Evolutionary conservation across 192 early-diverging fungal genomes (phyloP).

Genomic region (Umbelopsis sp.): DNA sequence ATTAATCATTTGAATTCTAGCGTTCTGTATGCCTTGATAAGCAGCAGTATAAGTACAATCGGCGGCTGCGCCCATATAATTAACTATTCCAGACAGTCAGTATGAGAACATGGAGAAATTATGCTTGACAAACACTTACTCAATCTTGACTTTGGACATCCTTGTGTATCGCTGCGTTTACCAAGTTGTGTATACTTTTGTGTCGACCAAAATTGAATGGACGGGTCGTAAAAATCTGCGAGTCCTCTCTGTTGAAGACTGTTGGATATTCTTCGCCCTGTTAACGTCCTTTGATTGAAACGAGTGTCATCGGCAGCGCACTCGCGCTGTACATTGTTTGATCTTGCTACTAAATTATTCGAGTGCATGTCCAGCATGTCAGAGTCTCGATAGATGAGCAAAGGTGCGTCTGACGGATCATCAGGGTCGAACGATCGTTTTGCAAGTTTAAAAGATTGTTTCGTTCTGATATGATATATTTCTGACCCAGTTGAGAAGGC

Average conservation of each 20-base stretch:
- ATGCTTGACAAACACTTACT: background rate
- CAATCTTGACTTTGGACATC: background rate
- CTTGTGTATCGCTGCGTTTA: conserved; percentile 22
- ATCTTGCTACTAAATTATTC: background rate
- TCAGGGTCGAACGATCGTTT: conserved; percentile 46
- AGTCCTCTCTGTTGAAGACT: conserved; percentile 5
- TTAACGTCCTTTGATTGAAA: conserved; percentile 14
- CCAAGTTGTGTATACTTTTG: conserved; percentile 23
- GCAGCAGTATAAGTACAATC: conserved; percentile 70
- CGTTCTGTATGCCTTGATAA: conserved; percentile 58
- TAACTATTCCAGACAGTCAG: background rate
- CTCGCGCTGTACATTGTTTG: background rate
- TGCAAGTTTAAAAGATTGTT: conserved; percentile 47
- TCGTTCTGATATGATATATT: conserved; percentile 60
- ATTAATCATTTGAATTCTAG: conserved; percentile 72
- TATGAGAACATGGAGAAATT: background rate
- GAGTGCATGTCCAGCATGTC: conserved; percentile 45
- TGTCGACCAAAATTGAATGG: conserved; percentile 7
- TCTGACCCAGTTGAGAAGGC: conserved; percentile 52
- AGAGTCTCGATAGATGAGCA: conserved; percentile 63
- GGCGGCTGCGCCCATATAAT: conserved; percentile 48
- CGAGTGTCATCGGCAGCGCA: conserved; percentile 25
- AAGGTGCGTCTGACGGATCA: background rate
- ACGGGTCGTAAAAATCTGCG: conserved; percentile 12
- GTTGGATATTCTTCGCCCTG: background rate